Conservation (phyloP, 495 filamentous ascomycete genomes). For the Xylaria telfairii region DNA sequence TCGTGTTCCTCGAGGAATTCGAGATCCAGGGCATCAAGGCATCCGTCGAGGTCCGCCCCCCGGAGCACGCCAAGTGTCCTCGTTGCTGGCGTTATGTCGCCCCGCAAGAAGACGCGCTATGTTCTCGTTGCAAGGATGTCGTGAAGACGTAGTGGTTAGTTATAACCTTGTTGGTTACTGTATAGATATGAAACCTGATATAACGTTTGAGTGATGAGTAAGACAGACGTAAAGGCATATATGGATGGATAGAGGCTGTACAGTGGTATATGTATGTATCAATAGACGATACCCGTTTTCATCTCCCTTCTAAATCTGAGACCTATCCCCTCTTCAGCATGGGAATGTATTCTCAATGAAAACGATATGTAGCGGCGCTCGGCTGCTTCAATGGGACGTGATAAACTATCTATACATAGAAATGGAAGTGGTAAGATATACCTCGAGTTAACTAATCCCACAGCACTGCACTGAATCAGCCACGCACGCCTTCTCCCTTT, state of each 20-base stretch:
- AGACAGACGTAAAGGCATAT: conserved; percentile 27
- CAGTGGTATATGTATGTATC: conserved; percentile 11
- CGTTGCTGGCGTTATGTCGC: conserved; percentile 87
- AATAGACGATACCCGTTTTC: conserved; percentile 19
- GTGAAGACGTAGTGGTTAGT: conserved; percentile 44
- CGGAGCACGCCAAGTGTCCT: conserved; percentile 73
- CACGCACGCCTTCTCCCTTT: background rate
- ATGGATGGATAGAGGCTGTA: conserved; percentile 12
- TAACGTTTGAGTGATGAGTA: too few species aligned
- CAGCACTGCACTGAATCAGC: background rate
- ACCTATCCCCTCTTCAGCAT: background rate
- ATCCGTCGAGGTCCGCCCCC: conserved; percentile 68
- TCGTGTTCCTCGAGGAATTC: conserved; percentile 62
- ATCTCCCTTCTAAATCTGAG: background rate
- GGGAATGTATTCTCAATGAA: too few species aligned
- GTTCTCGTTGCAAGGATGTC: conserved; percentile 75
- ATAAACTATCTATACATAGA: background rate
- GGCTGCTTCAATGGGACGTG: too few species aligned
- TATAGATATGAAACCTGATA: background rate
- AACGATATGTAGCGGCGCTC: too few species aligned
- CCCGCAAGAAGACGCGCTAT: conserved; percentile 65
- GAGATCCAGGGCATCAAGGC: conserved; percentile 55
- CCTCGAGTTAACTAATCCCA: background rate
- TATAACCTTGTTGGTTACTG: background rate
- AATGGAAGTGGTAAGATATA: background rate